A percentile compares a stretch with the other conserved stretches of the same genome.
Conservation (phyloP, 495 filamentous ascomycete species). For the Tuber microsphaerosporum region DNA sequence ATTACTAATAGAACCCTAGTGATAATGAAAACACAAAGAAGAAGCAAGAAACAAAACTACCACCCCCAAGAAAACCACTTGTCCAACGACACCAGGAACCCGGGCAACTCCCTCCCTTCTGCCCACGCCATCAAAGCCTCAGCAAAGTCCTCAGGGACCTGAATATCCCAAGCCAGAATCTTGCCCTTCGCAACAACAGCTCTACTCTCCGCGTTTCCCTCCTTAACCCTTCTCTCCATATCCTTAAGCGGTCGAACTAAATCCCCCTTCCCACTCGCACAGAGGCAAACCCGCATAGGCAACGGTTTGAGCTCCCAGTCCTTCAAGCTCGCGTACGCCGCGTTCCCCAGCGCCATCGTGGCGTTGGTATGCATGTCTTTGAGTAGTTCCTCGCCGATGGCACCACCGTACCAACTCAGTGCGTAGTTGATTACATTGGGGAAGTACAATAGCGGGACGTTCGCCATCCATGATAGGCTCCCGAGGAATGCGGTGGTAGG, state of each 20-base stretch:
- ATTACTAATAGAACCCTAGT: not conserved
- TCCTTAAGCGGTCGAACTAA: not conserved
- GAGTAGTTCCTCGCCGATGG: not conserved
- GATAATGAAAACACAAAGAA: not conserved
- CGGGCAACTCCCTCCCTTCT: not conserved
- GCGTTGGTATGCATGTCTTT: not conserved
- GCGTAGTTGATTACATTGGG: not conserved
- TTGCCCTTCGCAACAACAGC: not conserved
- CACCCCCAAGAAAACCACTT: constrained; percentile 1
- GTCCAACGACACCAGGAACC: not conserved
- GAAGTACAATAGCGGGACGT: not conserved
- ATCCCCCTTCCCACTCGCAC: not conserved
- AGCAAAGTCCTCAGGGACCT: not conserved
- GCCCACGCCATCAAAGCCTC: not conserved
- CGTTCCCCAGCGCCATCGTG: not conserved
- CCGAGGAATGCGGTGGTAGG: not conserved
- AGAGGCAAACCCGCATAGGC: not conserved
- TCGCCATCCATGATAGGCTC: not conserved
- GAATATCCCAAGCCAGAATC: constrained; percentile 1
- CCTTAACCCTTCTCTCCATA: not conserved
- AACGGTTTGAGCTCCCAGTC: not conserved
- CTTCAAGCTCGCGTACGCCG: not conserved
- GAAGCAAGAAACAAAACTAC: not conserved
- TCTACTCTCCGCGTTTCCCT: not conserved
- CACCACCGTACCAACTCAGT: not conserved